phyloP scores from a whole-genome alignment of 2,329 filamentous ascomycete genomes.

The Zasmidium cellare region DNA sequence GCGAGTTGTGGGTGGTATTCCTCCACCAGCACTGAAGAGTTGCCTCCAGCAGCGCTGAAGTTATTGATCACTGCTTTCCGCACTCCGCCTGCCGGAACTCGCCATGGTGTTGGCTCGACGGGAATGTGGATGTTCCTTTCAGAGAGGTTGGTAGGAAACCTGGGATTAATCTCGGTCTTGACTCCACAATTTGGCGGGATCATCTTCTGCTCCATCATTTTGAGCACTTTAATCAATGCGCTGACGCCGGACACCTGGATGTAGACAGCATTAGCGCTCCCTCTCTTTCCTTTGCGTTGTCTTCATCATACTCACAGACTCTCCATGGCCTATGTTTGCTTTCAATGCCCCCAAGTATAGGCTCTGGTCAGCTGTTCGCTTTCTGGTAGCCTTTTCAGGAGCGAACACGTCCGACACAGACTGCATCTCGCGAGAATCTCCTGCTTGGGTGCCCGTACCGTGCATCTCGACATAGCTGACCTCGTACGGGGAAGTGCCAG shows the following conservation, averaged over 20 bases:
- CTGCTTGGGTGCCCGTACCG: conserved; percentile 19
- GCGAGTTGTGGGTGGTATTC: conserved; percentile 7
- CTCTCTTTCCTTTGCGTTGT: background rate
- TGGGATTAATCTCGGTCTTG: conserved; percentile 13
- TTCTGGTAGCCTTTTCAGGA: background rate
- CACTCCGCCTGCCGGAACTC: background rate
- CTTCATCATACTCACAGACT: conserved; percentile 13
- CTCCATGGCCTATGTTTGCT: conserved; percentile 30
- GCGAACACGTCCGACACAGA: conserved; percentile 2
- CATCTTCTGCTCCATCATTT: conserved; percentile 33
- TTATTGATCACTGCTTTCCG: conserved; percentile 33
- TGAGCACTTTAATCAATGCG: conserved; percentile 38
- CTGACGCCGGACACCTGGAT: conserved; percentile 34
- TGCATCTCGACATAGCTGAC: conserved; percentile 14
- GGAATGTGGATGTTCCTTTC: conserved; percentile 6
- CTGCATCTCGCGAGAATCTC: conserved; percentile 19
- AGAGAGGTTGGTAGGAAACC: conserved; percentile 4
- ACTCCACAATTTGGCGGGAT: conserved; percentile 10
- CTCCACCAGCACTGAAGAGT: conserved; percentile 33
- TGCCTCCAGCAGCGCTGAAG: conserved; percentile 41
- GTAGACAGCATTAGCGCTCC: background rate
- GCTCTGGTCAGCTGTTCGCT: conserved; percentile 8
- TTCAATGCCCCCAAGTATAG: conserved; percentile 29
- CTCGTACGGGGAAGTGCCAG: conserved; percentile 4
- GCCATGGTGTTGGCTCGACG: background rate